These are phyloP conservation scores for Lepidium aucheri DNA, from an alignment of 345 rosid species.

Conservation along the genomic window DNA sequence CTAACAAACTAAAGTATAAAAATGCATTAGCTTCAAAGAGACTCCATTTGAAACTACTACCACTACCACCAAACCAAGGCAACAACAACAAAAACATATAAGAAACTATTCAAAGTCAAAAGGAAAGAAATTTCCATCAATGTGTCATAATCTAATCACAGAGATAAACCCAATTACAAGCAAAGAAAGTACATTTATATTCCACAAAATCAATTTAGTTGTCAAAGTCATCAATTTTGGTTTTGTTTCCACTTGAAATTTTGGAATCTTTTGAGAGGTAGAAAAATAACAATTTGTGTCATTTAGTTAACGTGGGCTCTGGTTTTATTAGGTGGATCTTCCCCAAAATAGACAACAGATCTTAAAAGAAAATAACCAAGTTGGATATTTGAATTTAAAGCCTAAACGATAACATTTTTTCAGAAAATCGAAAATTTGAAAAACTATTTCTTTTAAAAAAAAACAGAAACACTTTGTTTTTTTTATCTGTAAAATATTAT, in stretches of 20 bases:
- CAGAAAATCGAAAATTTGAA: neutral
- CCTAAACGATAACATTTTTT: neutral
- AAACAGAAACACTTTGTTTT: constrained; percentile 1
- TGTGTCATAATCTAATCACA: constrained; percentile 6
- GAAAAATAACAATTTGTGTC: neutral
- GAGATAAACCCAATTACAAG: constrained; percentile 27
- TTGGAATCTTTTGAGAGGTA: constrained; percentile 1
- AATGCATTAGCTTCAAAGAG: constrained; percentile 66
- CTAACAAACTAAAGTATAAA: constrained; percentile 50
- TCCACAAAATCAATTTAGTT: constrained; percentile 12
- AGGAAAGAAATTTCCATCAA: constrained; percentile 10
- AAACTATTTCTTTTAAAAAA: neutral
- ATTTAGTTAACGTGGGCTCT: constrained; percentile 15
- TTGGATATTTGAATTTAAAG: neutral
- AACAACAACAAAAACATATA: constrained; percentile 19
- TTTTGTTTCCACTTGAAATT: neutral
- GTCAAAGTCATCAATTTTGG: constrained; percentile 15
- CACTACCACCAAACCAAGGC: constrained; percentile 81
- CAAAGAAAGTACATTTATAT: constrained; percentile 19
- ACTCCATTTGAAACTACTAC: constrained; percentile 73
- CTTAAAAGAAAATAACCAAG: neutral
- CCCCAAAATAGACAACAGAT: constrained; percentile 22
- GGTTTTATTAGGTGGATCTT: constrained; percentile 10
- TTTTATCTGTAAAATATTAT: neutral
- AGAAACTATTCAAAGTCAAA: constrained; percentile 15